Evolutionary conservation across 768 basidiomycete species (phyloP).

Genomic region (Tricholoma flavovirens): DNA sequence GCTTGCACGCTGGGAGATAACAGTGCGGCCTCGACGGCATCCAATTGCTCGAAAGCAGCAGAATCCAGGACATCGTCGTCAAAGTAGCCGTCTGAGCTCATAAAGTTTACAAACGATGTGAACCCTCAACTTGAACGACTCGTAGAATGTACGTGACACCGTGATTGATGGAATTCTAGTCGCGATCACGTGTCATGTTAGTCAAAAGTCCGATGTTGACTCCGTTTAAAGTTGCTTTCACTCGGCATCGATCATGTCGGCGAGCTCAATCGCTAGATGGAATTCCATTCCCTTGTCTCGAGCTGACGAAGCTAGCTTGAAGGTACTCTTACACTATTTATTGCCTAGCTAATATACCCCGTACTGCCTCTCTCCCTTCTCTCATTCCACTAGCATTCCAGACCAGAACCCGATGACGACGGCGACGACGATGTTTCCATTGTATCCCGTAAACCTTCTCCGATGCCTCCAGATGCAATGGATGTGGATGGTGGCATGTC

Average conservation of each 20-base stretch:
- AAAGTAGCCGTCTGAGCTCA: conserved; percentile 80
- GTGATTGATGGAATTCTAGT: not conserved
- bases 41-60: conserved; percentile 53
- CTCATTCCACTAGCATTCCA: conserved; percentile 56
- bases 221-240: not conserved
- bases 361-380: conserved; percentile 52
- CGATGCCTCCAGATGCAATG: conserved; percentile 41
- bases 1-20: conserved; percentile 17
- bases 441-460: conserved; percentile 75
- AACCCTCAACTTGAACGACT: not conserved
- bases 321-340: conserved; percentile 63
- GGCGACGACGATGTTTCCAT: conserved; percentile 70
- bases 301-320: conserved; percentile 28
- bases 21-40: conserved; percentile 62
- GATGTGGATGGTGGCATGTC: conserved; percentile 43
- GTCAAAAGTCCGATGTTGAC: not conserved
- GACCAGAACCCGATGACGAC: conserved; percentile 37
- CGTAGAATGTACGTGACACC: not conserved
- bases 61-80: conserved; percentile 59
- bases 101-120: conserved; percentile 24
- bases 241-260: conserved; percentile 44
- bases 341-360: conserved; percentile 35
- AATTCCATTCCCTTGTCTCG: conserved; percentile 56
- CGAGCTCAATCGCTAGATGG: conserved; percentile 61
- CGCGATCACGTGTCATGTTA: conserved; percentile 19